Evolutionary conservation across 2,329 filamentous ascomycete genomes (phyloP).

Genomic region (Phyllosticta capitalensis): DNA sequence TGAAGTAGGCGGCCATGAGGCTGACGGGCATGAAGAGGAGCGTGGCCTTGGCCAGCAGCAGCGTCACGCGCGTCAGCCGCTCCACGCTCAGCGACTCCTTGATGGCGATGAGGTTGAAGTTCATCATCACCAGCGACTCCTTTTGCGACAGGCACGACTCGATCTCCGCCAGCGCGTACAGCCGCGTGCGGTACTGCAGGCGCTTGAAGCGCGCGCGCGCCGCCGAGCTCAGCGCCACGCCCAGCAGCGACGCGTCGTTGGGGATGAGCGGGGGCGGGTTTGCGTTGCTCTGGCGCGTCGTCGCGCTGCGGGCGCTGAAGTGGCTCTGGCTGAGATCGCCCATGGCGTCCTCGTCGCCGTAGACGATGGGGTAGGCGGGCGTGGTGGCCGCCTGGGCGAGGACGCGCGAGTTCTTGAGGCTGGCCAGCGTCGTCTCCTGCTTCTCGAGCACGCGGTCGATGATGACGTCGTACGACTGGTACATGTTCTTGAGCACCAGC

Average conservation of each 20-base stretch:
- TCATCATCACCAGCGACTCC: constrained; percentile 59
- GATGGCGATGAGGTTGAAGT: constrained; percentile 68
- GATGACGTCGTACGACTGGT: constrained; percentile 50
- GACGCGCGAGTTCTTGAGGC: constrained; percentile 35
- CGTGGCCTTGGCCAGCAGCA: constrained; percentile 63
- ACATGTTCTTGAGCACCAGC: constrained; percentile 50
- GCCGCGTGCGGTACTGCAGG: constrained; percentile 48
- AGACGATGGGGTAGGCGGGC: constrained; percentile 11
- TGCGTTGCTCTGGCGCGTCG: neutral
- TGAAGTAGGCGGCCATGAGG: constrained; percentile 67
- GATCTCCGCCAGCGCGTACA: constrained; percentile 54
- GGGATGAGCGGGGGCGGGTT: constrained; percentile 15
- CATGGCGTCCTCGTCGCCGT: constrained; percentile 23
- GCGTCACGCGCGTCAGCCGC: constrained; percentile 60
- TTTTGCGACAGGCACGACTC: constrained; percentile 59
- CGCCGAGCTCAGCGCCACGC: constrained; percentile 37
- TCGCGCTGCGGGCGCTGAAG: constrained; percentile 15
- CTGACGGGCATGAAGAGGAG: constrained; percentile 68
- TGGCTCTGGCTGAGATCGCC: neutral
- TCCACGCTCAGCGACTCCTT: constrained; percentile 66
- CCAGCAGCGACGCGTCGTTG: constrained; percentile 32
- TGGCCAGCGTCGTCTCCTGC: constrained; percentile 33
- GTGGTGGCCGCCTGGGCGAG: constrained; percentile 3
- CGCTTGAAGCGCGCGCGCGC: constrained; percentile 51
- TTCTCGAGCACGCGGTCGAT: constrained; percentile 48